Percentiles rank a stretch among this genome's conserved stretches.
phyloP scores from a whole-genome alignment of 495 filamentous ascomycete species.

The Hypoxylon lienhwacheense region DNA sequence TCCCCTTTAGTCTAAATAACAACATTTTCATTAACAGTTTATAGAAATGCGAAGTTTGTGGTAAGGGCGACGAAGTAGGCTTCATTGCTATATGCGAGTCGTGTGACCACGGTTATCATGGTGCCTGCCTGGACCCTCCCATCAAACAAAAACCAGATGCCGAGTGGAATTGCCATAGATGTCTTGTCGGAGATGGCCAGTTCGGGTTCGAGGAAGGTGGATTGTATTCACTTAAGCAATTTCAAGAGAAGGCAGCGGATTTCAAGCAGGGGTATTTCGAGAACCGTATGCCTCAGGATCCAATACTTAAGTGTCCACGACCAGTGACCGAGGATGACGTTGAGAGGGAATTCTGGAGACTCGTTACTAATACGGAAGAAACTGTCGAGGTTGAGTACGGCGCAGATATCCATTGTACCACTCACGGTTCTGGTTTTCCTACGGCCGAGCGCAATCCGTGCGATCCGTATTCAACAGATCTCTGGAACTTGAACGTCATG shows the following conservation, averaged over 20 bases:
- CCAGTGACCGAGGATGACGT: slow-evolving; percentile 94
- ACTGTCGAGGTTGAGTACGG: slow-evolving; percentile 98
- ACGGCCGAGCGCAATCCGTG: slow-evolving; percentile 90
- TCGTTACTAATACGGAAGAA: slow-evolving; percentile 90
- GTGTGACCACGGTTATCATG: slow-evolving; percentile 89
- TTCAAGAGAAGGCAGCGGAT: slow-evolving; percentile 91
- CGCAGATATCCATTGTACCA: slow-evolving; percentile 97
- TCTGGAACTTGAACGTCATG: slow-evolving; percentile 96
- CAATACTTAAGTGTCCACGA: slow-evolving; percentile 73
- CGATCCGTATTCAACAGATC: slow-evolving; percentile 81
- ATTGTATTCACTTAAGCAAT: slow-evolving; percentile 92
- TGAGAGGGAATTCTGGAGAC: slow-evolving; percentile 93
- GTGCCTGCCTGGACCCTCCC: slow-evolving; percentile 82
- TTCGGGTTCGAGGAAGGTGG: slow-evolving; percentile 98
- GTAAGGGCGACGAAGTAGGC: slow-evolving; percentile 66
- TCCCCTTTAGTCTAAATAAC: not conserved
- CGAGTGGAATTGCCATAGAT: slow-evolving; percentile 97
- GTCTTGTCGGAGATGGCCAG: slow-evolving; percentile 92
- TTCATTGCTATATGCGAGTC: slow-evolving; percentile 85
- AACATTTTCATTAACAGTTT: slow-evolving; percentile 26
- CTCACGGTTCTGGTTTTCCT: slow-evolving; percentile 95
- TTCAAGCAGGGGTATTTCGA: slow-evolving; percentile 96
- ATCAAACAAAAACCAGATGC: slow-evolving; percentile 76
- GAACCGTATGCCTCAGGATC: slow-evolving; percentile 86
- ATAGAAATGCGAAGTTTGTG: slow-evolving; percentile 86